A percentile compares a stretch with the other conserved stretches of the same genome.
Evolutionary conservation across 345 rosid genomes (phyloP).

Genomic region (Gossypium stocksii): DNA sequence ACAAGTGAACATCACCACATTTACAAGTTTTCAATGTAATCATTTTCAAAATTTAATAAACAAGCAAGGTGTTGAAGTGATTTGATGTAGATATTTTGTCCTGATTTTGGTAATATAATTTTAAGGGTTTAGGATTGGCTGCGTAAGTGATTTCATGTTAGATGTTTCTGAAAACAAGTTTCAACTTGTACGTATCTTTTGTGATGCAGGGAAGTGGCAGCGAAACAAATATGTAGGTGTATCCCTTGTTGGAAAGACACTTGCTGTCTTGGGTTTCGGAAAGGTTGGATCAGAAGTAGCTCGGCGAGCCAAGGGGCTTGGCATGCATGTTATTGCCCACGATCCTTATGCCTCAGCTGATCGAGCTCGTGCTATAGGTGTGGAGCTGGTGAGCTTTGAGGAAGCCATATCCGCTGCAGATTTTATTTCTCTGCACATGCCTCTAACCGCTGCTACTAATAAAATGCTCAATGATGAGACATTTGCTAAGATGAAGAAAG

Average conservation of each 20-base stretch:
- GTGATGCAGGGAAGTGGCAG: constrained; percentile 67
- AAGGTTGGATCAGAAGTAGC: constrained; percentile 92
- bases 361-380: constrained; percentile 83
- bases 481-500: constrained; percentile 86
- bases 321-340: constrained; percentile 80
- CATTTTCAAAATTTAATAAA: no score
- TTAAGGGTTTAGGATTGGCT: no score
- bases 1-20: no score
- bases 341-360: constrained; percentile 89
- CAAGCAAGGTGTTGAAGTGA: no score
- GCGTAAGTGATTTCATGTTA: no score
- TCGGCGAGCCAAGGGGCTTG: constrained; percentile 87
- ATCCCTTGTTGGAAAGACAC: constrained; percentile 83
- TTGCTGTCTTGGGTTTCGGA: constrained; percentile 77
- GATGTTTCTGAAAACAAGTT: no score
- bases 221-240: constrained; percentile 83
- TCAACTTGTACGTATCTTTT: background rate
- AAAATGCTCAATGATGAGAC: constrained; percentile 75
- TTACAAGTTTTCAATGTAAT: no score
- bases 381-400: constrained; percentile 68
- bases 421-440: constrained; percentile 87
- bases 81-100: no score
- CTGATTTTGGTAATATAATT: no score
- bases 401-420: constrained; percentile 73
- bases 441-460: constrained; percentile 65